phyloP scores from a whole-genome alignment of 768 basidiomycete genomes.

The Hypholoma sublateritium region DNA sequence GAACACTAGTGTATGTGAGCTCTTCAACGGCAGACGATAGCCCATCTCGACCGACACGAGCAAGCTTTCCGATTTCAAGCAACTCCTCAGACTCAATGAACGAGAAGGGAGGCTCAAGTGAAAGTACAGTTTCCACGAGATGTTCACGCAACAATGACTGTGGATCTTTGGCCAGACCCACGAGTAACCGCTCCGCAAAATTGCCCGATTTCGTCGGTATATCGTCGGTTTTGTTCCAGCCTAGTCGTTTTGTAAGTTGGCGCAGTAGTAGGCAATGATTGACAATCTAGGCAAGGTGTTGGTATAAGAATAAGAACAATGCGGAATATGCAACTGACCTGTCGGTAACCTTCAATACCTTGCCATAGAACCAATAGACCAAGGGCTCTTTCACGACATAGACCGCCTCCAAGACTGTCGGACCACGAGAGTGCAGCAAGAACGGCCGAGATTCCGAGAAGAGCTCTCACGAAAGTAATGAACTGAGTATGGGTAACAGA shows the following conservation, averaged over 20 bases:
- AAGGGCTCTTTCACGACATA: conserved; percentile 63
- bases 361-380: conserved; percentile 69
- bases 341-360: conserved; percentile 65
- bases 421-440: conserved; percentile 79
- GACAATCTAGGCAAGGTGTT: conserved; percentile 50
- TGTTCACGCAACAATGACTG: conserved; percentile 57
- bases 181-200: conserved; percentile 68
- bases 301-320: neutral
- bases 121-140: conserved; percentile 57
- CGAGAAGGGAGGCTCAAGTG: conserved; percentile 57
- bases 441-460: conserved; percentile 65
- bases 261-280: conserved; percentile 72
- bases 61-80: conserved; percentile 57
- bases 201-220: conserved; percentile 63
- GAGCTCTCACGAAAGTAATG: conserved; percentile 61
- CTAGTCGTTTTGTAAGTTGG: conserved; percentile 70
- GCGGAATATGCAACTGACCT: conserved; percentile 41
- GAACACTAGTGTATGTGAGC: conserved; percentile 45
- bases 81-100: conserved; percentile 63
- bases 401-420: conserved; percentile 67
- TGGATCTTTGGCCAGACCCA: conserved; percentile 61
- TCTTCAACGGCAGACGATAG: conserved; percentile 63
- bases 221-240: conserved; percentile 67
- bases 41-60: conserved; percentile 69
- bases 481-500: conserved; percentile 54